Percentiles rank a stretch among this genome's conserved stretches.
These are phyloP conservation scores for Irpex rosettiformis DNA, from an alignment of 1,284 basidiomycete genomes.

Conservation along the genomic window DNA sequence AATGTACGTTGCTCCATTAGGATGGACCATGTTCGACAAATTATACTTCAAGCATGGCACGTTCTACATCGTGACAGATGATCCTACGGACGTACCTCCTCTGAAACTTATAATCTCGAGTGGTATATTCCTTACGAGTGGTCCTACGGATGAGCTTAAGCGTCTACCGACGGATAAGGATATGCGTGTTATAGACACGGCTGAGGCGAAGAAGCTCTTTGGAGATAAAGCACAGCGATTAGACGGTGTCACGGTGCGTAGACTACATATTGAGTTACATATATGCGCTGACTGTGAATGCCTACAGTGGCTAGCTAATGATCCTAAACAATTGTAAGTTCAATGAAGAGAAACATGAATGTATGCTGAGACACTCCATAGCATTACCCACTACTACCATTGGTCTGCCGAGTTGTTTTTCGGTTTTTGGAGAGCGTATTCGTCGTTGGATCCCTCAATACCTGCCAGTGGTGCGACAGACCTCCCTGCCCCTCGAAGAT, in stretches of 20 bases:
- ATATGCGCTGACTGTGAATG: neutral
- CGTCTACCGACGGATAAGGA: constrained; percentile 73
- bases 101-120: constrained; percentile 56
- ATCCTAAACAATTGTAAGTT: constrained; percentile 78
- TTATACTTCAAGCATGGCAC: constrained; percentile 76
- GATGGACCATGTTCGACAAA: constrained; percentile 83
- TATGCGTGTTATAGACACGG: constrained; percentile 70
- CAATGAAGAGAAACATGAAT: neutral
- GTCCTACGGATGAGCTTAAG: constrained; percentile 38
- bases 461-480: constrained; percentile 58
- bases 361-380: constrained; percentile 22
- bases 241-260: constrained; percentile 64
- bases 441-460: constrained; percentile 73
- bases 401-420: constrained; percentile 88
- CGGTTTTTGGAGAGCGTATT: constrained; percentile 85
- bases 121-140: constrained; percentile 44
- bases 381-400: constrained; percentile 79
- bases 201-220: constrained; percentile 67
- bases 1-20: constrained; percentile 32
- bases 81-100: constrained; percentile 51
- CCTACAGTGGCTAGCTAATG: constrained; percentile 70
- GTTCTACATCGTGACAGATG: constrained; percentile 68
- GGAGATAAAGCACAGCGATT: constrained; percentile 58
- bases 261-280: neutral
- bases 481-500: constrained; percentile 68